Evolutionary conservation across 257 asterid genomes (phyloP).

Genomic region (Solanum phureja): DNA sequence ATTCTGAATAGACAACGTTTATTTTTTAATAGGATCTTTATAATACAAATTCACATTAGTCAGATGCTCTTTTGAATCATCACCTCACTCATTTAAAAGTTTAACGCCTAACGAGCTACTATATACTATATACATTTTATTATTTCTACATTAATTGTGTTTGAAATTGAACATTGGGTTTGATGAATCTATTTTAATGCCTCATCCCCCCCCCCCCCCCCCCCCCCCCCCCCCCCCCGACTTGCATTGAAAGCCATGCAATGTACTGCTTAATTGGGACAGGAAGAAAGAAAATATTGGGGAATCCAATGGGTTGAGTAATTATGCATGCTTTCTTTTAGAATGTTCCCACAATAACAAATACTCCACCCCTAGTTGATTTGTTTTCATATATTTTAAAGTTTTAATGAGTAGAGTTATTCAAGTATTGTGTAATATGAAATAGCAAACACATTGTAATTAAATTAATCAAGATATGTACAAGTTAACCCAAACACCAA

Average conservation of each 20-base stretch:
- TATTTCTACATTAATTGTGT: not conserved
- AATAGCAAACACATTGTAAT: not conserved
- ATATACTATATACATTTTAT: not conserved
- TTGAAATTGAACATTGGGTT: not conserved
- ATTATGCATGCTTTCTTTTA: not conserved
- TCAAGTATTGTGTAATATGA: not conserved
- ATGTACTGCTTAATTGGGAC: not conserved
- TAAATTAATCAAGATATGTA: not conserved
- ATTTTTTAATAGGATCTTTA: no score
- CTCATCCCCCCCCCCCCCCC: not conserved
- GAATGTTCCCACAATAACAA: not conserved
- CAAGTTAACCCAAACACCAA: not conserved
- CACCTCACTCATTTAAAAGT: not conserved
- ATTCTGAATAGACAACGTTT: accelerated
- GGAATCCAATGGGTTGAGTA: not conserved
- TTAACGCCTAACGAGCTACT: not conserved
- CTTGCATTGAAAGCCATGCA: constrained; percentile 24
- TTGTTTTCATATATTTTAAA: not conserved
- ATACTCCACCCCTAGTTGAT: not conserved
- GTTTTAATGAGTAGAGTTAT: not conserved
- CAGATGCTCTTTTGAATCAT: not conserved
- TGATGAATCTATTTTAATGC: not conserved
- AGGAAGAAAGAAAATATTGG: not conserved
- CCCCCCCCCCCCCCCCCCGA: not conserved
- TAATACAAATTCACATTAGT: no score